Base-by-base conservation (phyloP, 2,329 filamentous ascomycete species). In the Clonostachys rosea region DNA sequence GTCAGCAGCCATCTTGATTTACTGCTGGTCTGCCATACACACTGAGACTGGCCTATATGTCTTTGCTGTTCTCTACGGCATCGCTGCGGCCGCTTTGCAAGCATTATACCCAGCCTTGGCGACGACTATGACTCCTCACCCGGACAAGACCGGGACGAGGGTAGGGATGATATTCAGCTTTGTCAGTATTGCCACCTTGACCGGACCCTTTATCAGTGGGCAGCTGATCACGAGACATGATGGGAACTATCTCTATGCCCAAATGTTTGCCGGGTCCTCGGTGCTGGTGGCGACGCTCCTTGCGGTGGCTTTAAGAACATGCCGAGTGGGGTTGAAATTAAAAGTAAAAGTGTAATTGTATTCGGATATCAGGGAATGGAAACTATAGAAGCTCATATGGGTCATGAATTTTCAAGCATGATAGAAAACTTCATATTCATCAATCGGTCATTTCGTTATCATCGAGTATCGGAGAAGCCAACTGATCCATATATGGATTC, bases 1-100 rank as follows among this genome's bases (percentile, higher is more conserved):
- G n/a, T 42, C 60, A 2, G 71, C 74, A 1, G 69, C 69, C 14
- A 43, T 74, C 1, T 62, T 72, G 17, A 57, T 77, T 16, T 78
- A 78, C 49, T 69, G 67, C 53, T 89, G 84, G 84, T 75, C 79
- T 16, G 75, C 70, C 2, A 78, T 89, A 7, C 51, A 59, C 2
- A 65, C 65, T 14, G 60, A 73, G 1, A 43, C 64, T 0, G 74
- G 75, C 0, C 64, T 89, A 30, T 87, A 86, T 57, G 73, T 67
- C 2, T 89, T 85, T 72, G 67, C 77, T 0, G 66, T 74, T 0
- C 67, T 84, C 42, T 87, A 85, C 58, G 86, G 86, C 3, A 66
- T 87, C 34, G 70, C 72, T 1, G 79, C 74, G 0, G 83, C 81
- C 1, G 79, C 72, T 0, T 76, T 87, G 39, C 83, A 87, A 66